Conservation (phyloP, 2,329 filamentous ascomycete species). For the Penicillium sp. region DNA sequence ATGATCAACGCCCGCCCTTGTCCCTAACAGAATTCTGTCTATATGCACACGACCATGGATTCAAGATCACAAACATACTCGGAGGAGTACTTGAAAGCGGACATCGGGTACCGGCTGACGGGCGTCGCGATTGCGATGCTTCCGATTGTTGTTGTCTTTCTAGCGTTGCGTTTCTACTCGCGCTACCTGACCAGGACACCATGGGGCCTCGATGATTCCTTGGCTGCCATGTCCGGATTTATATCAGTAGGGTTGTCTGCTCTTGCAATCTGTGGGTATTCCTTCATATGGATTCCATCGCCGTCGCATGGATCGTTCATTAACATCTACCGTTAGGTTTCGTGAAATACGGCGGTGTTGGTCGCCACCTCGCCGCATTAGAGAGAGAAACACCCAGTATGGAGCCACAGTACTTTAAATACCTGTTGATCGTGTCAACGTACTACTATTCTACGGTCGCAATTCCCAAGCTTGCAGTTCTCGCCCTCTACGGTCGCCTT, state of each 20-base stretch:
- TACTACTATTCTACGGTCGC: background rate
- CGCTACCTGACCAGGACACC: background rate
- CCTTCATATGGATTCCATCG: background rate
- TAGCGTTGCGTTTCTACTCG: background rate
- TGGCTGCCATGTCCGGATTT: background rate
- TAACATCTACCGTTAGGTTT: background rate
- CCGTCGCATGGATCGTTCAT: background rate
- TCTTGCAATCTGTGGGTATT: background rate
- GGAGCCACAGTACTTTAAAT: background rate
- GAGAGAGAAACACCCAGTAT: background rate
- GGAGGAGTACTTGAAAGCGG: background rate
- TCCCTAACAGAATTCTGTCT: background rate
- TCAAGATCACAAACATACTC: background rate
- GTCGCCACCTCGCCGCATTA: background rate
- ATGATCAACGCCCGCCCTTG: background rate
- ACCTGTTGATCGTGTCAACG: background rate
- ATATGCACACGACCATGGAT: background rate
- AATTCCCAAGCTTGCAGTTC: background rate
- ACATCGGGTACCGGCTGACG: background rate
- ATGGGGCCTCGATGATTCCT: background rate
- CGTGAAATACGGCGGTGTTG: constrained; percentile 1
- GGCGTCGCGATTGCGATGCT: background rate
- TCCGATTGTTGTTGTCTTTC: background rate
- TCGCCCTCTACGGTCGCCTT: background rate
- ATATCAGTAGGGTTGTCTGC: background rate